phyloP scores from a whole-genome alignment of 1,284 basidiomycete genomes.

The Malassezia sympodialis region DNA sequence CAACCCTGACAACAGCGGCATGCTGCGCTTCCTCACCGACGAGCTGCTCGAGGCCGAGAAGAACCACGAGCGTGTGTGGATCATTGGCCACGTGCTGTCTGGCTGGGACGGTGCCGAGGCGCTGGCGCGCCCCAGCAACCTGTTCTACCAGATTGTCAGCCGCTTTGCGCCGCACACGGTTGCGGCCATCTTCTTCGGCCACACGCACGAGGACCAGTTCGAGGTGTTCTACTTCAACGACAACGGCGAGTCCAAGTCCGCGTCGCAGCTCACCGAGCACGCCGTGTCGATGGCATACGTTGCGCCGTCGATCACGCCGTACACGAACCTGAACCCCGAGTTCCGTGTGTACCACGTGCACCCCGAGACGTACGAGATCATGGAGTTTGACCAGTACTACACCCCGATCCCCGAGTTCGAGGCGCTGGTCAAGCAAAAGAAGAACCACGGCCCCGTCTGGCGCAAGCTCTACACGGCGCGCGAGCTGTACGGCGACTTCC shows the following conservation, averaged over 20 bases:
- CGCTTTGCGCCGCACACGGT: slow-evolving; percentile 64
- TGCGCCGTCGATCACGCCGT: slow-evolving; percentile 62
- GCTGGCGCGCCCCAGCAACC: slow-evolving; percentile 38
- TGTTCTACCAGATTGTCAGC: slow-evolving; percentile 57
- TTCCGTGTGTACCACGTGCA: slow-evolving; percentile 71
- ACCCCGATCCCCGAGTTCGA: slow-evolving; percentile 27
- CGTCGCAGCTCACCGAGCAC: slow-evolving; percentile 11
- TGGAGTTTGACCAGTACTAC: slow-evolving; percentile 44
- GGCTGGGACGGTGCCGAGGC: slow-evolving; percentile 64
- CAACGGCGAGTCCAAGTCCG: slow-evolving; percentile 51
- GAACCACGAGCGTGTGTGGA: slow-evolving; percentile 55
- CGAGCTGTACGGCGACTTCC: slow-evolving; percentile 56
- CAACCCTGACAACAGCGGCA: slow-evolving; percentile 62
- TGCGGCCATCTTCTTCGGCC: slow-evolving; percentile 69
- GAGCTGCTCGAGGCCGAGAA: slow-evolving; percentile 56
- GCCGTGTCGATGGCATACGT: slow-evolving; percentile 52
- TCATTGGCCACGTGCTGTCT: slow-evolving; percentile 65
- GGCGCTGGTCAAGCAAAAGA: slow-evolving; percentile 45
- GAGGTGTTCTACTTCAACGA: slow-evolving; percentile 70
- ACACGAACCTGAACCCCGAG: slow-evolving; percentile 65
- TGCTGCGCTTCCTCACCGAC: slow-evolving; percentile 67
- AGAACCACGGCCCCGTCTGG: slow-evolving; percentile 59
- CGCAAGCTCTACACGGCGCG: slow-evolving; percentile 63
- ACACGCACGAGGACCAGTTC: slow-evolving; percentile 70
- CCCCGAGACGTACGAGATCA: slow-evolving; percentile 51